These are phyloP conservation scores for Auricularia sp. DNA, from an alignment of 768 basidiomycete genomes.

Conservation along the genomic window DNA sequence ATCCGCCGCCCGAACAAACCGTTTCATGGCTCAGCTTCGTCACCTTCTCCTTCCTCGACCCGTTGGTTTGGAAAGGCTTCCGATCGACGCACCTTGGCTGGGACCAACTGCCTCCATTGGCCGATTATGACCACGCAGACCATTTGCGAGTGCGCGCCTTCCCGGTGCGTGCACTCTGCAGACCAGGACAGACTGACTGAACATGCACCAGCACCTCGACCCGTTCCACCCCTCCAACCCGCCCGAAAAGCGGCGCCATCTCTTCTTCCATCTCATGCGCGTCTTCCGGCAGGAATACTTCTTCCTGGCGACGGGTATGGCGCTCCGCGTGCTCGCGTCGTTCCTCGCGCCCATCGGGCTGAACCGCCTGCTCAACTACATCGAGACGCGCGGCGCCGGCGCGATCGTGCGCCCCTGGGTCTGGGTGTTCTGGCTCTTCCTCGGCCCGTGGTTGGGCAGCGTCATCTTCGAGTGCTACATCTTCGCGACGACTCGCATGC, in stretches of 20 bases:
- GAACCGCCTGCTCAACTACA: conserved; percentile 33
- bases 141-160: conserved; percentile 13
- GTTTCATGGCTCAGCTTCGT: conserved; percentile 35
- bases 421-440: conserved; percentile 47
- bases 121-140: conserved; percentile 34
- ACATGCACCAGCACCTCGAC: conserved; percentile 8
- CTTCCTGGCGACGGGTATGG: conserved; percentile 10
- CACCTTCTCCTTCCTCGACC: conserved; percentile 46
- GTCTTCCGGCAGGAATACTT: conserved; percentile 16
- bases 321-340: conserved; percentile 13
- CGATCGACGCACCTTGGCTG: conserved; percentile 34
- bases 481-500: conserved; percentile 22
- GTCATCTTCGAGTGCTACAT: conserved; percentile 46
- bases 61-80: conserved; percentile 35
- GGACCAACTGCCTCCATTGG: conserved; percentile 33
- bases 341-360: conserved; percentile 23
- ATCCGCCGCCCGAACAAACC: conserved; percentile 38
- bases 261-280: conserved; percentile 18
- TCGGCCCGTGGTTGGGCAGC: conserved; percentile 35
- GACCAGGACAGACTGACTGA: not conserved
- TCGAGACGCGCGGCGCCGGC: conserved; percentile 43
- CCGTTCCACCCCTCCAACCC: conserved; percentile 14
- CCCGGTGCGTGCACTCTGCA: not conserved
- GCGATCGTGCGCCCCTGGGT: conserved; percentile 55
- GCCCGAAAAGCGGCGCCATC: conserved; percentile 14